Conservation (phyloP, 1,284 basidiomycete genomes). For the Cutaneotrichosporon sp. region DNA sequence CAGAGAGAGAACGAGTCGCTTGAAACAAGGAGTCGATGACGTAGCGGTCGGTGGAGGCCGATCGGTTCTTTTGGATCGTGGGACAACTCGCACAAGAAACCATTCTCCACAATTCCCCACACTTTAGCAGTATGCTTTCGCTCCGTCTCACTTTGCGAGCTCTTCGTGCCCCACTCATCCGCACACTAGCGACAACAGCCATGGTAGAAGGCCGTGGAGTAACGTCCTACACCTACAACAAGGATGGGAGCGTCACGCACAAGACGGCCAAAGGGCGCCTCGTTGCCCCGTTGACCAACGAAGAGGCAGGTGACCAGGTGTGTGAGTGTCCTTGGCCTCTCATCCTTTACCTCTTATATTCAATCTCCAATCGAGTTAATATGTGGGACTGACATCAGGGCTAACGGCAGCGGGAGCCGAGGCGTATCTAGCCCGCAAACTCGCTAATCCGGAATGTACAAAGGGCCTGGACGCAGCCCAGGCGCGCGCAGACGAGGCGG, state of each 20-base stretch:
- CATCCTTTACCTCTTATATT: neutral
- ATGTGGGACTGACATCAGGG: conserved; percentile 12
- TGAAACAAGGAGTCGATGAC: neutral
- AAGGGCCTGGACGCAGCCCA: conserved; percentile 22
- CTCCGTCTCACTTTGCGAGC: neutral
- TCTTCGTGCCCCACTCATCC: neutral
- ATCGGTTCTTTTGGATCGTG: neutral
- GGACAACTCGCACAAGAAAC: neutral
- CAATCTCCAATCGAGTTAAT: no score
- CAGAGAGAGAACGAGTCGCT: no score
- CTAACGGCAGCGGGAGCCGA: conserved; percentile 31
- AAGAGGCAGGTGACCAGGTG: conserved; percentile 9
- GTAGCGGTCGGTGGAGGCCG: neutral
- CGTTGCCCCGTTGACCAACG: neutral
- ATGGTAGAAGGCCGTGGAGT: neutral
- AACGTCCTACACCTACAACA: neutral
- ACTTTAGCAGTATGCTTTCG: neutral
- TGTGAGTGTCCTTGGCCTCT: conserved; percentile 9
- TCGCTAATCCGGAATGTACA: conserved; percentile 27
- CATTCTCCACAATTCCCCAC: neutral
- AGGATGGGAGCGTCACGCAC: neutral
- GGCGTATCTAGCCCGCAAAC: conserved; percentile 32
- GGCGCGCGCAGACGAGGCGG: conserved; percentile 33
- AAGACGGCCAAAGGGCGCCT: neutral
- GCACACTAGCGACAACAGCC: neutral